These are phyloP conservation scores for Rutstroemia sydowiana DNA, from an alignment of 2,329 filamentous ascomycete genomes.

Conservation along the genomic window DNA sequence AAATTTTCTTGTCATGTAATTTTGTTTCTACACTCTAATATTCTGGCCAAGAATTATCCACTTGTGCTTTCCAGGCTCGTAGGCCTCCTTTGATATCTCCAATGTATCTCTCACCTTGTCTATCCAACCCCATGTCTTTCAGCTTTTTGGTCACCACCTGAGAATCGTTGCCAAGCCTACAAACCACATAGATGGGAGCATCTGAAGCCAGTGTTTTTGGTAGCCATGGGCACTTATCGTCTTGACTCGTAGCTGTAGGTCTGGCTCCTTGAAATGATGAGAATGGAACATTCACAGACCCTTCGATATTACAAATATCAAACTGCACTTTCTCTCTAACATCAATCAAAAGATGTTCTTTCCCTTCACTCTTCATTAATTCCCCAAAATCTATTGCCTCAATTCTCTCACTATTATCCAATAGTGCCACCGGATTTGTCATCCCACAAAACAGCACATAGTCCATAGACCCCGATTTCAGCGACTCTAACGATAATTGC, in stretches of 20 bases:
- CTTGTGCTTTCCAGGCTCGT: slow-evolving; percentile 60
- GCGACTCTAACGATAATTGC: slow-evolving; percentile 53
- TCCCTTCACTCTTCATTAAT: slow-evolving; percentile 18
- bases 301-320: slow-evolving; percentile 67
- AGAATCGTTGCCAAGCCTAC: slow-evolving; percentile 71
- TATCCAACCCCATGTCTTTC: slow-evolving; percentile 48
- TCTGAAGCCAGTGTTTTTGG: slow-evolving; percentile 34
- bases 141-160: slow-evolving; percentile 61
- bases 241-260: slow-evolving; percentile 15
- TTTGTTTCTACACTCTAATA: slow-evolving; percentile 34
- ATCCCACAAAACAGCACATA: slow-evolving; percentile 83
- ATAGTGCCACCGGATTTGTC: slow-evolving; percentile 43
- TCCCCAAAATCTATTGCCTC: slow-evolving; percentile 50
- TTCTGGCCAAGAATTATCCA: slow-evolving; percentile 53
- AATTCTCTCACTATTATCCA: slow-evolving; percentile 60
- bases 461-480: slow-evolving; percentile 63
- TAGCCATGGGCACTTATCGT: slow-evolving; percentile 31
- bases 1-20: neutral
- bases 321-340: slow-evolving; percentile 82
- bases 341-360: slow-evolving; percentile 61
- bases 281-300: slow-evolving; percentile 69
- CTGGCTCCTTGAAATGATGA: slow-evolving; percentile 41
- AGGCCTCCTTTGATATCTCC: slow-evolving; percentile 68
- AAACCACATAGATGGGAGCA: slow-evolving; percentile 62
- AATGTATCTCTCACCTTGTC: slow-evolving; percentile 45